phyloP scores from a whole-genome alignment of 805 yeast species.

The Saccharomycopsis sp. region DNA sequence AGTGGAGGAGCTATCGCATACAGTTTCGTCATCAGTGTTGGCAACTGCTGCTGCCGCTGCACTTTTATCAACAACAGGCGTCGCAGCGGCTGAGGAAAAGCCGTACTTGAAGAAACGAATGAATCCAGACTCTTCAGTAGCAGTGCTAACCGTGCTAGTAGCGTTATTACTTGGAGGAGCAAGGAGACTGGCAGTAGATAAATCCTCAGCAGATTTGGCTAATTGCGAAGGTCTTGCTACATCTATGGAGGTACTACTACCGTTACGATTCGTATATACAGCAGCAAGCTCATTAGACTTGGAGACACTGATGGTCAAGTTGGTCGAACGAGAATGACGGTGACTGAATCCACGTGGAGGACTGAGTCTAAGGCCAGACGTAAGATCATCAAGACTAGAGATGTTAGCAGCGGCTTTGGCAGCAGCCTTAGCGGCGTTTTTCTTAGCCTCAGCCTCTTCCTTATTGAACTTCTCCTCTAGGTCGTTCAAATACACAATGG shows the following conservation, averaged over 20 bases:
- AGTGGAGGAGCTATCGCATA: not conserved
- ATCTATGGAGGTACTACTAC: not conserved
- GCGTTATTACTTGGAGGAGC: not conserved
- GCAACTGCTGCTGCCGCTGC: too few relatives aligned
- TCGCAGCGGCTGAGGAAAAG: constrained; percentile 5
- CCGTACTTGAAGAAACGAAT: constrained; percentile 19
- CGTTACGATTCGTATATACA: not conserved
- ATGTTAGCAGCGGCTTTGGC: not conserved
- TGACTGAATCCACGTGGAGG: constrained; percentile 9
- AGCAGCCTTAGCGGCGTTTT: not conserved
- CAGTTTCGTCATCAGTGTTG: not conserved
- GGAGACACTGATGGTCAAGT: constrained; percentile 4
- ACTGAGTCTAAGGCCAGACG: not conserved
- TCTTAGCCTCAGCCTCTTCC: not conserved
- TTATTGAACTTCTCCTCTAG: constrained; percentile 13
- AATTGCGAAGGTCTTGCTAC: not conserved
- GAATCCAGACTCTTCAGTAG: constrained; percentile 15
- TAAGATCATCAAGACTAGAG: not conserved
- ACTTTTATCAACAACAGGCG: not conserved
- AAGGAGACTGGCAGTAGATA: not conserved
- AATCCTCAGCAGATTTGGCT: not conserved
- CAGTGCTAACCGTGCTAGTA: constrained; percentile 2
- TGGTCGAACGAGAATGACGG: constrained; percentile 9
- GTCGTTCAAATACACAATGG: constrained; percentile 5
- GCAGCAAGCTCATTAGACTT: not conserved